Conservation (phyloP, 768 basidiomycete species). For the Candolleomyces aberdarensis region DNA sequence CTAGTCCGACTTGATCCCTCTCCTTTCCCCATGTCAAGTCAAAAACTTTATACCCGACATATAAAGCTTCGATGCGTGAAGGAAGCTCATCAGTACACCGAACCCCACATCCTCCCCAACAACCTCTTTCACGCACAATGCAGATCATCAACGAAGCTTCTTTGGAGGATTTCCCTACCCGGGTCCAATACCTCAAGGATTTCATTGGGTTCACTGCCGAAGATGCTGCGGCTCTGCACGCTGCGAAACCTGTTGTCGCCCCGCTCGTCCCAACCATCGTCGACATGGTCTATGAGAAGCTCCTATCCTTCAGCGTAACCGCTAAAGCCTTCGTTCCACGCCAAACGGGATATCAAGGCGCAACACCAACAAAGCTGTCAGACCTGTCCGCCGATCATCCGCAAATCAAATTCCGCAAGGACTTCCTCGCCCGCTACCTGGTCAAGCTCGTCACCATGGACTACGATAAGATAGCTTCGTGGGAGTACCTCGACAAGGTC, state of each 20-base stretch:
- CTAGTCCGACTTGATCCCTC: too few species aligned
- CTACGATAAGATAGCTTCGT: slow-evolving; percentile 37
- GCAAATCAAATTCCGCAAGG: slow-evolving; percentile 46
- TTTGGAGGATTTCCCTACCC: slow-evolving; percentile 25
- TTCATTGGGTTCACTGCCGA: slow-evolving; percentile 42
- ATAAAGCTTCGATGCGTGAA: too few species aligned
- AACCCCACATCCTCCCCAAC: too few species aligned
- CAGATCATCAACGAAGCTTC: slow-evolving; percentile 3
- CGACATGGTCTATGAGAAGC: slow-evolving; percentile 43
- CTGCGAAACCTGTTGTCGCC: slow-evolving; percentile 37
- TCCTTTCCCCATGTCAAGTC: too few species aligned
- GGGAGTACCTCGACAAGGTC: slow-evolving; percentile 47
- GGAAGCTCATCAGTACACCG: too few species aligned
- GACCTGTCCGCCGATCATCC: slow-evolving; percentile 41
- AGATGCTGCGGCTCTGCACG: slow-evolving; percentile 39
- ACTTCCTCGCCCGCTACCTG: slow-evolving; percentile 31
- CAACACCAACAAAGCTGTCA: slow-evolving; percentile 31
- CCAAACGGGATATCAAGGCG: slow-evolving; percentile 40
- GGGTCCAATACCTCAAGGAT: slow-evolving; percentile 41
- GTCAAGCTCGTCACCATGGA: slow-evolving; percentile 41
- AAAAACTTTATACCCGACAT: too few species aligned
- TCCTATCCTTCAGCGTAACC: slow-evolving; percentile 42
- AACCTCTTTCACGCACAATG: neutral
- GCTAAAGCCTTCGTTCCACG: slow-evolving; percentile 33
- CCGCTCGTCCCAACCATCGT: slow-evolving; percentile 42